These are phyloP conservation scores for Alternaria angustiovoidea DNA, from an alignment of 2,329 filamentous ascomycete genomes.

Conservation along the genomic window DNA sequence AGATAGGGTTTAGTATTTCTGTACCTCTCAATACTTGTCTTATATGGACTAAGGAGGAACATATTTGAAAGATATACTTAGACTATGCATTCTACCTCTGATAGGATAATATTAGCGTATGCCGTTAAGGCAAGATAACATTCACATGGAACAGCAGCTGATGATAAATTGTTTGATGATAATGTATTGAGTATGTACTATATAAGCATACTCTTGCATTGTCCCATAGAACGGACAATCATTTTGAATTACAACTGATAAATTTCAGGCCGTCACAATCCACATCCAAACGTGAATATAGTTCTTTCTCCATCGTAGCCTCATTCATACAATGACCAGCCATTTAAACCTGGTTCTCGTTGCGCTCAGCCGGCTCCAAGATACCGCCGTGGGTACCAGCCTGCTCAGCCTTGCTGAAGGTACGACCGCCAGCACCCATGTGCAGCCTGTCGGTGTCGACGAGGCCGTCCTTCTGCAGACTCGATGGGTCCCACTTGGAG, in stretches of 20 bases:
- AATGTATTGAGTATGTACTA: neutral
- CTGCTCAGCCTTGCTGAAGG: slow-evolving; percentile 46
- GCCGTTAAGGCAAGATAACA: neutral
- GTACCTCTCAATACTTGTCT: no score
- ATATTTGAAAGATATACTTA: no score
- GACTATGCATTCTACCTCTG: no score
- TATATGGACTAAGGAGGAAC: no score
- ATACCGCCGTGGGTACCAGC: slow-evolving; percentile 27
- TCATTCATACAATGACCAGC: neutral
- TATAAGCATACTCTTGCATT: neutral
- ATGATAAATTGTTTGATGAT: neutral
- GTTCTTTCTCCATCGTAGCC: neutral
- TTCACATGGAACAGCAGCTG: neutral
- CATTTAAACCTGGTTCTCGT: slow-evolving; percentile 32
- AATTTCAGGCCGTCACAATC: neutral
- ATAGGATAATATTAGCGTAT: no score
- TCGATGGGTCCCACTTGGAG: slow-evolving; percentile 57
- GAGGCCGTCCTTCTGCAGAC: slow-evolving; percentile 41
- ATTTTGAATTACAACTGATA: slow-evolving; percentile 7
- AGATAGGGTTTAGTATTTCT: fast-evolving
- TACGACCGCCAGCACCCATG: slow-evolving; percentile 43
- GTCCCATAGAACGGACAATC: neutral
- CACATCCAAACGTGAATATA: neutral
- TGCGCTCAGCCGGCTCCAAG: slow-evolving; percentile 35
- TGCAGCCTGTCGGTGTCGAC: slow-evolving; percentile 45